Evolutionary conservation across 495 filamentous ascomycete species (phyloP), one percentile per base, ranked within the genome.

Genomic region (Podospora fimiseda): DNA sequence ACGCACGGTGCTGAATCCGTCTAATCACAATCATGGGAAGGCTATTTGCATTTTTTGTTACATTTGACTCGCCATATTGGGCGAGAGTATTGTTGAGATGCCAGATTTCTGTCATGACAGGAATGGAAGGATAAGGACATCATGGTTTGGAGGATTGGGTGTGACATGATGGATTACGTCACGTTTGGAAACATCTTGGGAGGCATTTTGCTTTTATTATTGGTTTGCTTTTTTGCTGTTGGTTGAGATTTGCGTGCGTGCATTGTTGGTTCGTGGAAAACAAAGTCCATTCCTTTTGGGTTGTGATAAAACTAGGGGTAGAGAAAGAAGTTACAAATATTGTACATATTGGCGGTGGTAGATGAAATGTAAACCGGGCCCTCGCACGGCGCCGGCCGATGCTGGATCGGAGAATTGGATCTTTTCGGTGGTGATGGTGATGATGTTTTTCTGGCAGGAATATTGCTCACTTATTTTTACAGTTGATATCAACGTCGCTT

Each of bases 361-460:
- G 20, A 27, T 39, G 33, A 13, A 13, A 20, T 16, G 11, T 2
- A n/a, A 18, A 13, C 18, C 3, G 43, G 6, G 1, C 14, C n/a
- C 45, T 37, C 53, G 55, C 50, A 18, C 55, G 55, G 55, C 38
- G 40, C 55, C 55, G 55, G 55, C 55, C 55, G 55, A 57, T 22
- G 40, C 15, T 5, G 24, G 42, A 23, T 24, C 38, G 24, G 15
- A 22, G n/a, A 8, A 22, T 14, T 41, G 38, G n/a, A 2, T 41
- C 38, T 41, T 41, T 14, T 14, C 8, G 41, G 14, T 20, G 16
- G 7, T 20, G 41, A n/a, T 41, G 39, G 39, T n/a, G 16, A 41
- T n/a, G 5, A 33, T 5, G 27, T 6, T 6, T 5, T 33, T 11
- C 27, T 33, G 27, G 11, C 27, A n/a, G n/a, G n/a, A n/a, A n/a